Percentiles rank a stretch among this genome's conserved stretches.
These are phyloP conservation scores for Sphaerulina musiva DNA, from an alignment of 2,329 filamentous ascomycete species.

Conservation along the genomic window DNA sequence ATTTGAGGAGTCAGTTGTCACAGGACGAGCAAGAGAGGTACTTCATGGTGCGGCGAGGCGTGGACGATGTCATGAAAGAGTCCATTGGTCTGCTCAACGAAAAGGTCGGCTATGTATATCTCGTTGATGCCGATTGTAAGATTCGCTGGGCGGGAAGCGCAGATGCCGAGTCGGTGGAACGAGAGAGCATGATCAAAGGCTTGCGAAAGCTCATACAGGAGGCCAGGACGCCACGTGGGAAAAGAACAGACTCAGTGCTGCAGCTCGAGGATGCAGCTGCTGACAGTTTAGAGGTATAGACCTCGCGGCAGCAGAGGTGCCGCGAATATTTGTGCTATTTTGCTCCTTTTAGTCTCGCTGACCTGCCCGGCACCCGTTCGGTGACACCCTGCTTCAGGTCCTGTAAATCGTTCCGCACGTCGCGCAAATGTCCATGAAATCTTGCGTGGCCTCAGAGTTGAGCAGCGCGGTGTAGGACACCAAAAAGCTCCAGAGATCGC, in stretches of 20 bases:
- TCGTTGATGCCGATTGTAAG: conserved; percentile 78
- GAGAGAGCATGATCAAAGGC: conserved; percentile 59
- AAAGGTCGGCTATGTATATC: conserved; percentile 89
- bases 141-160: conserved; percentile 93
- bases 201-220: conserved; percentile 58
- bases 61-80: conserved; percentile 52
- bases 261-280: conserved; percentile 15
- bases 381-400: not conserved
- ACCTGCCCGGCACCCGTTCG: no score
- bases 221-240: conserved; percentile 23
- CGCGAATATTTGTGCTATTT: not conserved
- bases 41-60: conserved; percentile 54
- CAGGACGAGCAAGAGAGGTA: conserved; percentile 51
- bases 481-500: conserved; percentile 2
- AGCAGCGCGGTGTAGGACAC: conserved; percentile 1
- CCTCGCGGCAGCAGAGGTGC: not conserved
- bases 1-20: conserved; percentile 44
- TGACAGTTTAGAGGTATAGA: conserved; percentile 9
- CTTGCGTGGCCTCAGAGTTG: not conserved
- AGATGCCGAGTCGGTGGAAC: conserved; percentile 58
- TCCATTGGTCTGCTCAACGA: conserved; percentile 69
- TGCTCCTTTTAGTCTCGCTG: not conserved
- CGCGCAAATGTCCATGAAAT: conserved; percentile 8
- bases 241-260: conserved; percentile 14
- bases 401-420: conserved; percentile 5